Evolutionary conservation across 331 rosid species (phyloP).

Genomic region (Ulmus americana): DNA sequence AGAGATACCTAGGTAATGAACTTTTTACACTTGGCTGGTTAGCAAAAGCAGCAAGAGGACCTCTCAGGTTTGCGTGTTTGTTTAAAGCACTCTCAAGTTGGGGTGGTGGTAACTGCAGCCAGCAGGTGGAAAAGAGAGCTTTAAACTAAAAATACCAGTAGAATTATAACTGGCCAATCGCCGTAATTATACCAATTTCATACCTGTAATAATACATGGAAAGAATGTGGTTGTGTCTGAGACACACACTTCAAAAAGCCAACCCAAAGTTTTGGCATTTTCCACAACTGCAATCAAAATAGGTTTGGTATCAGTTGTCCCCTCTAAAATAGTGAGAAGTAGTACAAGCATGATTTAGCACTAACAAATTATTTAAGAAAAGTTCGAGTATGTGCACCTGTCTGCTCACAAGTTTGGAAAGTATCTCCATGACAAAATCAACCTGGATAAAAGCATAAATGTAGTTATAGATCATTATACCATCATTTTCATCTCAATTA

Average conservation of each 20-base stretch:
- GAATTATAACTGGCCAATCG: conserved; percentile 1
- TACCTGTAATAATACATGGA: conserved; percentile 82
- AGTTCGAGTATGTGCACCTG: conserved; percentile 48
- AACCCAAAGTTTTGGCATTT: conserved; percentile 94
- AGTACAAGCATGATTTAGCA: not conserved
- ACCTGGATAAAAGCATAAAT: conserved; percentile 50
- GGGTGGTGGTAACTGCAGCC: conserved; percentile 76
- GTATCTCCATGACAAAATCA: conserved; percentile 98
- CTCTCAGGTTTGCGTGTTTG: conserved; percentile 65
- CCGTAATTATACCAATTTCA: conserved; percentile 8
- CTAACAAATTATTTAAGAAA: not conserved
- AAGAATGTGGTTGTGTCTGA: conserved; percentile 95
- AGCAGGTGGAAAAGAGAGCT: conserved; percentile 4
- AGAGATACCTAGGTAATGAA: conserved; percentile 63
- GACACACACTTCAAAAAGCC: conserved; percentile 95
- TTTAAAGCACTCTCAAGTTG: conserved; percentile 84
- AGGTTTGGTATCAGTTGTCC: conserved; percentile 24
- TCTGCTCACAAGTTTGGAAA: conserved; percentile 76
- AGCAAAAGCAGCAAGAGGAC: conserved; percentile 74
- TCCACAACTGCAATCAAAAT: conserved; percentile 70
- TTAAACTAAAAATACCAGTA: conserved; percentile 3
- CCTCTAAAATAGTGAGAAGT: not conserved
- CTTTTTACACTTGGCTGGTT: conserved; percentile 65
- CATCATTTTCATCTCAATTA: not conserved
- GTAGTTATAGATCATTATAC: not conserved